A percentile compares a stretch with the other conserved stretches of the same genome.
phyloP scores from a whole-genome alignment of 2,329 filamentous ascomycete species.

The Hirsutella minnesotensis region DNA sequence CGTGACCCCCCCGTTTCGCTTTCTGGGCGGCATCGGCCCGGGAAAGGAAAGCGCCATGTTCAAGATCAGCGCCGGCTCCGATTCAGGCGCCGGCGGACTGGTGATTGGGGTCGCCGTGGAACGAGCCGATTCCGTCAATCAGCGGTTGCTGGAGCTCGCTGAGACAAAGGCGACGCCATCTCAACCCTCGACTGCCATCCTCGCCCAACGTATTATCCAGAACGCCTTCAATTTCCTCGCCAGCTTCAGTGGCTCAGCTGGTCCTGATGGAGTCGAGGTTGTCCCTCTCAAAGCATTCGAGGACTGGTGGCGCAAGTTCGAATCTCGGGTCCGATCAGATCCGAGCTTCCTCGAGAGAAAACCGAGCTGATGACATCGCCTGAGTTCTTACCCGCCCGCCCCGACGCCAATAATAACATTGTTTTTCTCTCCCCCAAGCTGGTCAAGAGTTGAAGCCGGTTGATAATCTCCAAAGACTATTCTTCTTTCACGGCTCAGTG shows the following conservation, averaged over 20 bases:
- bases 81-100: slow-evolving; percentile 32
- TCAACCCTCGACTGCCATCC: slow-evolving; percentile 54
- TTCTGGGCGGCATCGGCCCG: slow-evolving; percentile 79
- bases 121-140: slow-evolving; percentile 56
- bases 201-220: slow-evolving; percentile 89
- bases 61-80: slow-evolving; percentile 42
- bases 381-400: not conserved
- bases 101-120: slow-evolving; percentile 79
- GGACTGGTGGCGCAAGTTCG: slow-evolving; percentile 97
- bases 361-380: slow-evolving; percentile 8
- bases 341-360: slow-evolving; percentile 75
- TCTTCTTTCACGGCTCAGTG: no score
- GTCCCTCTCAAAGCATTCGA: slow-evolving; percentile 92
- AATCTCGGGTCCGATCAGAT: slow-evolving; percentile 72
- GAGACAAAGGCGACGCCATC: slow-evolving; percentile 13
- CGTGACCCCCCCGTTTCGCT: slow-evolving; percentile 52
- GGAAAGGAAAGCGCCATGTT: slow-evolving; percentile 91
- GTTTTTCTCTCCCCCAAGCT: no score
- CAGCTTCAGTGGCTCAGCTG: slow-evolving; percentile 61
- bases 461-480: no score
- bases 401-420: no score
- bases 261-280: slow-evolving; percentile 59
- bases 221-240: slow-evolving; percentile 96
- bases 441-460: no score
- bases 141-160: slow-evolving; percentile 51